Conservation (phyloP, 805 yeast species). For the Wickerhamiella occidentalis region DNA sequence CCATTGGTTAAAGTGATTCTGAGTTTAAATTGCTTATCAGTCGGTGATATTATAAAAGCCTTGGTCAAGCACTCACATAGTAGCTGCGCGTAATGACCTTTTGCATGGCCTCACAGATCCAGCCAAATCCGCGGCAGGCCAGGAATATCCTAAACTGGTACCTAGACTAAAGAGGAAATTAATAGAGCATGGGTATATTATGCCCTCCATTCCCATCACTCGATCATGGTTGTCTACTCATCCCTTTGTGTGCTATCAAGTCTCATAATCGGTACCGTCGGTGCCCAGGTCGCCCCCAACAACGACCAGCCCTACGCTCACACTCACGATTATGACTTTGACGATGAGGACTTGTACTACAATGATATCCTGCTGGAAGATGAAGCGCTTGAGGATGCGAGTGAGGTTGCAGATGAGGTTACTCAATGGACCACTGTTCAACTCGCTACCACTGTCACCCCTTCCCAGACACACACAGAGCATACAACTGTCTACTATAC, state of each 20-base stretch:
- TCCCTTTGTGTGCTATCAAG: constrained; percentile 1
- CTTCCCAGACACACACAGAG: constrained; percentile 2
- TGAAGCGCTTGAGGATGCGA: background rate
- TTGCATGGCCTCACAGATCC: background rate
- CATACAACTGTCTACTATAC: constrained; percentile 5
- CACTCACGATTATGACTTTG: background rate
- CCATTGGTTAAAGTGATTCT: too few species aligned
- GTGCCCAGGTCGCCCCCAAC: constrained; percentile 1
- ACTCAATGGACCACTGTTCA: constrained; percentile 6
- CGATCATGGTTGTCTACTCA: background rate
- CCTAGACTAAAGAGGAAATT: background rate
- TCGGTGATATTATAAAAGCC: too few species aligned
- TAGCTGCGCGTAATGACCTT: too few species aligned
- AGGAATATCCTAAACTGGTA: background rate
- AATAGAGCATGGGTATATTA: background rate
- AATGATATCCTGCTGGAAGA: background rate
- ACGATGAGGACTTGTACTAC: background rate
- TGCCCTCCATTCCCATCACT: background rate
- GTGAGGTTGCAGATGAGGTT: background rate
- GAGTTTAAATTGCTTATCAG: too few species aligned
- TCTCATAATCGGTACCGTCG: background rate
- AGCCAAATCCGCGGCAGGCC: background rate
- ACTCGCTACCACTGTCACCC: background rate
- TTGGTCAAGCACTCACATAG: too few species aligned
- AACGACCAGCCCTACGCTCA: constrained; percentile 2